A percentile compares a stretch with the other conserved stretches of the same genome.
Evolutionary conservation across 2,329 filamentous ascomycete genomes (phyloP).

Genomic region (Corniculantispora saksenae): DNA sequence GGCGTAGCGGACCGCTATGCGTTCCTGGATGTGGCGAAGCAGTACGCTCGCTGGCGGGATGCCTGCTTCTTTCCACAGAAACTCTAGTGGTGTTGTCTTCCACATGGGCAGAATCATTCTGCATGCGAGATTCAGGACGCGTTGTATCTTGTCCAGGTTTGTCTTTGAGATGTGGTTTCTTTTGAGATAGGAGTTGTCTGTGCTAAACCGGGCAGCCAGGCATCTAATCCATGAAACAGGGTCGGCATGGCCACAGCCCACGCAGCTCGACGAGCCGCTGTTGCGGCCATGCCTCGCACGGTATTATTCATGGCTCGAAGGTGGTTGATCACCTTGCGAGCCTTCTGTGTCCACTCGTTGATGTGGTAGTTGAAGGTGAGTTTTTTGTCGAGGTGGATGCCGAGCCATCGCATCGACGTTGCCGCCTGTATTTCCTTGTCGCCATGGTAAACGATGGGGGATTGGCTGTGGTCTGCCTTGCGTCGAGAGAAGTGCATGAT

Average conservation of each 20-base stretch:
- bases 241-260: constrained; percentile 4
- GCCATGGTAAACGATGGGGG: constrained; percentile 7
- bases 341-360: constrained; percentile 5
- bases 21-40: neutral
- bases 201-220: neutral
- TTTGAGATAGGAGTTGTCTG: neutral
- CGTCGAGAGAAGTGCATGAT: constrained; percentile 4
- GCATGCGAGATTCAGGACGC: constrained; percentile 5
- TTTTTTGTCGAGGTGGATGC: constrained; percentile 12
- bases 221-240: constrained; percentile 10
- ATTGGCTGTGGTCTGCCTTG: neutral
- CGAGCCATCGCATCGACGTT: neutral
- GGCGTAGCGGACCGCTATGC: neutral
- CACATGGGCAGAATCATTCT: constrained; percentile 1
- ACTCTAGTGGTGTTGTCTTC: constrained; percentile 8
- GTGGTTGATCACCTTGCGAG: neutral
- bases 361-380: constrained; percentile 14
- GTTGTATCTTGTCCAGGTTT: constrained; percentile 7
- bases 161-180: constrained; percentile 11
- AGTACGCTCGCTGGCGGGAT: constrained; percentile 3
- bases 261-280: neutral
- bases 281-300: neutral
- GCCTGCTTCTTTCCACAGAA: constrained; percentile 12
- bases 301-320: neutral
- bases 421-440: constrained; percentile 9